Conservation (phyloP, 306 rosid species). For the Cucurbita moschata region DNA sequence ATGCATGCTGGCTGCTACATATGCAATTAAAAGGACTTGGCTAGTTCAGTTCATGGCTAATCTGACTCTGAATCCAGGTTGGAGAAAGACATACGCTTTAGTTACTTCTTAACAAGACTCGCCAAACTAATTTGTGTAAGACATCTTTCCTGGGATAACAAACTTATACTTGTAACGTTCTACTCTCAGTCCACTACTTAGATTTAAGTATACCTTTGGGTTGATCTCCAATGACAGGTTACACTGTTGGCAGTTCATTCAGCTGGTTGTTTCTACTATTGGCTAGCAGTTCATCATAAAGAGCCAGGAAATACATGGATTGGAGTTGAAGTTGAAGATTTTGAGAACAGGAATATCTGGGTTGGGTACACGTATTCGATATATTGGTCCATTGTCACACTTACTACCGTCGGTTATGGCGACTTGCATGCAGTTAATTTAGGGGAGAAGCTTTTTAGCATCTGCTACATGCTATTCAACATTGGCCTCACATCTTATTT, state of each 20-base stretch:
- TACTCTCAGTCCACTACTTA: neutral
- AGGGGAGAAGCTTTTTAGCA: slow-evolving; percentile 55
- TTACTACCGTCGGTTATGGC: slow-evolving; percentile 83
- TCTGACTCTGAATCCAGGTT: slow-evolving; percentile 29
- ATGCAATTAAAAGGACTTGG: neutral
- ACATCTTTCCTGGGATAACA: neutral
- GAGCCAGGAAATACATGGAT: slow-evolving; percentile 48
- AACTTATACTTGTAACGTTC: neutral
- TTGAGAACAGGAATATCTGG: slow-evolving; percentile 35
- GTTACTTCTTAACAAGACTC: slow-evolving; percentile 52
- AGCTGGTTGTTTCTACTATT: slow-evolving; percentile 73
- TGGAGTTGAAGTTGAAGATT: slow-evolving; percentile 31
- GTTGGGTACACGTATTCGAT: slow-evolving; percentile 56
- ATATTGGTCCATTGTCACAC: slow-evolving; percentile 74
- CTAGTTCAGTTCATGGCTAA: neutral
- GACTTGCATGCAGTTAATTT: slow-evolving; percentile 69
- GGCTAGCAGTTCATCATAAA: slow-evolving; percentile 54
- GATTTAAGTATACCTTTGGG: neutral
- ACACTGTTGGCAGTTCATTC: slow-evolving; percentile 69
- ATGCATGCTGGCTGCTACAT: neutral
- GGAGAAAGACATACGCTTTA: slow-evolving; percentile 76
- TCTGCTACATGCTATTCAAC: slow-evolving; percentile 70
- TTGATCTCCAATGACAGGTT: slow-evolving; percentile 27
- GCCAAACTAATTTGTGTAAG: slow-evolving; percentile 65
- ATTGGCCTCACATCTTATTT: slow-evolving; percentile 78